Percentiles rank a stretch among this genome's conserved stretches.
These are phyloP conservation scores for Neurospora crassa DNA, from an alignment of 2,329 filamentous ascomycete genomes.

Conservation along the genomic window DNA sequence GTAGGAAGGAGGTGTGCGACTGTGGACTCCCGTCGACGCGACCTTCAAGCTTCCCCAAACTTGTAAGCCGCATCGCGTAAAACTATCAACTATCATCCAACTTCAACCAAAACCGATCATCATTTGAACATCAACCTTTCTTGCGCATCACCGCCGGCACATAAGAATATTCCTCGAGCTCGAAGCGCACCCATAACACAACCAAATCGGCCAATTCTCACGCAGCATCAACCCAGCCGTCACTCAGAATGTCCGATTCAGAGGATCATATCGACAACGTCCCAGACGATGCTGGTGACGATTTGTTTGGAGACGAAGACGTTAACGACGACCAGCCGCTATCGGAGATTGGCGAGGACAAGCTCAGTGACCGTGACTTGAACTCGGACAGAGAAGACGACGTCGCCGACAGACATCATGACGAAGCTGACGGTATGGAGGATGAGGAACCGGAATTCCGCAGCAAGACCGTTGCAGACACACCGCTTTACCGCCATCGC, in stretches of 20 bases:
- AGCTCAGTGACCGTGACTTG: constrained; percentile 52
- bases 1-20: background rate
- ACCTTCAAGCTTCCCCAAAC: background rate
- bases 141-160: background rate
- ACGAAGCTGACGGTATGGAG: constrained; percentile 31
- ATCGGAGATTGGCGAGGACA: constrained; percentile 47
- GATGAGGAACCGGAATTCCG: constrained; percentile 33
- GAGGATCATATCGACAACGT: constrained; percentile 41
- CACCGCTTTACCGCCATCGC: constrained; percentile 58
- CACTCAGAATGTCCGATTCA: constrained; percentile 42
- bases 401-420: constrained; percentile 17
- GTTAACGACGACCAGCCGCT: constrained; percentile 50
- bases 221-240: background rate
- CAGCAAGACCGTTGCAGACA: constrained; percentile 50
- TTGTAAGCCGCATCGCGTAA: background rate
- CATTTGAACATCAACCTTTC: background rate
- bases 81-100: background rate
- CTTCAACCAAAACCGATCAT: background rate
- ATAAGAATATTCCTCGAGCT: background rate
- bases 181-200: background rate
- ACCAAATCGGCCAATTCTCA: background rate
- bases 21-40: background rate
- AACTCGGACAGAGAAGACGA: constrained; percentile 39
- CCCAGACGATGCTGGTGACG: constrained; percentile 47
- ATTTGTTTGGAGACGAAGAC: constrained; percentile 52